These are phyloP conservation scores for Isabelozyma gotoi DNA, from an alignment of 805 yeast species.

Conservation along the genomic window DNA sequence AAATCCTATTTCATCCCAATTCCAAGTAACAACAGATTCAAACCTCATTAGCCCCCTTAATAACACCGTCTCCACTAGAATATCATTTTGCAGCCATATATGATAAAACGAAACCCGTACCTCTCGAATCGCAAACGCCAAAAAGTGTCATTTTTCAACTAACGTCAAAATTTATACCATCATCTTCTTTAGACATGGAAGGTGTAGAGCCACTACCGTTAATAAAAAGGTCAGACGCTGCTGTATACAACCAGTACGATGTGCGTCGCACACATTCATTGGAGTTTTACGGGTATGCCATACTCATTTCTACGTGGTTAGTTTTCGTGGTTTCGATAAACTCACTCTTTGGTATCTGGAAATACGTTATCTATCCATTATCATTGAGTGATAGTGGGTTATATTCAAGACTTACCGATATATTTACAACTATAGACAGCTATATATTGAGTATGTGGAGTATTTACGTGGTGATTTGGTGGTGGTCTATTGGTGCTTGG, in stretches of 20 bases:
- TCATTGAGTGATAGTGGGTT: conserved; percentile 7
- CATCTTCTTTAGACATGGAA: conserved; percentile 3
- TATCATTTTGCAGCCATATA: too few species aligned
- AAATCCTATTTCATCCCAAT: too few species aligned
- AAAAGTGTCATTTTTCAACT: neutral
- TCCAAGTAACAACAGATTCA: too few species aligned
- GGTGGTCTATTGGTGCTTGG: conserved; percentile 79
- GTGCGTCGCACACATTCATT: neutral
- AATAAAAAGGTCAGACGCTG: conserved; percentile 2
- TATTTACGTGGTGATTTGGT: conserved; percentile 41
- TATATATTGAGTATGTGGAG: conserved; percentile 37
- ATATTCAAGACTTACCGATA: conserved; percentile 9
- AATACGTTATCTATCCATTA: conserved; percentile 30
- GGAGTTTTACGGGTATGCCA: conserved; percentile 24
- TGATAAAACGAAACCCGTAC: too few species aligned
- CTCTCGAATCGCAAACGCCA: neutral
- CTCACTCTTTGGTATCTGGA: conserved; percentile 37
- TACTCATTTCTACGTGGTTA: conserved; percentile 29
- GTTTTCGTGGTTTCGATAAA: conserved; percentile 32
- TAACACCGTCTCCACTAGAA: too few species aligned
- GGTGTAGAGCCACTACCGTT: conserved; percentile 7
- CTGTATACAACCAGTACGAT: neutral
- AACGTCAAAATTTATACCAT: neutral
- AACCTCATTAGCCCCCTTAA: too few species aligned
- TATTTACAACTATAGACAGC: conserved; percentile 24